A percentile compares a stretch with the other conserved stretches of the same genome.
Conservation (phyloP, 2,329 filamentous ascomycete genomes). For the Aspergillus candidus region DNA sequence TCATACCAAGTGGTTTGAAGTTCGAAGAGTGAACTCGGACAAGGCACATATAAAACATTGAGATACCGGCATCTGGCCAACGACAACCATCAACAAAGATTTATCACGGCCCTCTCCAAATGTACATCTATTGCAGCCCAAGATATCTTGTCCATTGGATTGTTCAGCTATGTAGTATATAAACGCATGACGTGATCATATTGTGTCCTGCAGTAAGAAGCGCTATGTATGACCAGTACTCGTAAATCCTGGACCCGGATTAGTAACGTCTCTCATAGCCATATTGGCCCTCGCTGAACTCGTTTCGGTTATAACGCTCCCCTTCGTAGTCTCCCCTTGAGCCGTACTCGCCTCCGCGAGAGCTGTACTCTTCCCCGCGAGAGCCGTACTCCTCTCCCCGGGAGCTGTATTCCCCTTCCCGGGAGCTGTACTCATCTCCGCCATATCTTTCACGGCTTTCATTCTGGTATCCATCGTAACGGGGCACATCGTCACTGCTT, state of each 20-base stretch:
- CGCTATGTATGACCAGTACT: conserved; percentile 18
- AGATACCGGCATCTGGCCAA: too few species aligned
- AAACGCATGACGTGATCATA: too few species aligned
- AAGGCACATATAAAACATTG: too few species aligned
- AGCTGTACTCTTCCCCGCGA: neutral
- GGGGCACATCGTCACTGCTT: conserved; percentile 15
- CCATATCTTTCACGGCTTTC: conserved; percentile 13
- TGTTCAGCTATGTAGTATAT: too few species aligned
- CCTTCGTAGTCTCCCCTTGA: conserved; percentile 3
- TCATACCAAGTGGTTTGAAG: too few species aligned
- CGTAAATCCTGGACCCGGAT: conserved; percentile 15
- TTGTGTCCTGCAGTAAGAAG: neutral
- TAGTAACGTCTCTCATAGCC: conserved; percentile 17
- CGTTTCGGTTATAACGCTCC: conserved; percentile 15
- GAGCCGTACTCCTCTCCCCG: neutral
- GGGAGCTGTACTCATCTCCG: neutral
- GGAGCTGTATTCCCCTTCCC: conserved; percentile 4
- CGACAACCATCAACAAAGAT: too few species aligned
- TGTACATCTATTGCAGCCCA: too few species aligned
- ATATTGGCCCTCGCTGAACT: conserved; percentile 18
- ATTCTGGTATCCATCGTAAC: conserved; percentile 14
- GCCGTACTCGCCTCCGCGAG: neutral
- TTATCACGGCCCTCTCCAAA: too few species aligned
- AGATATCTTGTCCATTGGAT: neutral
- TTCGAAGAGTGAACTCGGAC: too few species aligned